Evolutionary conservation across 2,329 filamentous ascomycete species (phyloP).

Genomic region (Fusarium praegraminearum): DNA sequence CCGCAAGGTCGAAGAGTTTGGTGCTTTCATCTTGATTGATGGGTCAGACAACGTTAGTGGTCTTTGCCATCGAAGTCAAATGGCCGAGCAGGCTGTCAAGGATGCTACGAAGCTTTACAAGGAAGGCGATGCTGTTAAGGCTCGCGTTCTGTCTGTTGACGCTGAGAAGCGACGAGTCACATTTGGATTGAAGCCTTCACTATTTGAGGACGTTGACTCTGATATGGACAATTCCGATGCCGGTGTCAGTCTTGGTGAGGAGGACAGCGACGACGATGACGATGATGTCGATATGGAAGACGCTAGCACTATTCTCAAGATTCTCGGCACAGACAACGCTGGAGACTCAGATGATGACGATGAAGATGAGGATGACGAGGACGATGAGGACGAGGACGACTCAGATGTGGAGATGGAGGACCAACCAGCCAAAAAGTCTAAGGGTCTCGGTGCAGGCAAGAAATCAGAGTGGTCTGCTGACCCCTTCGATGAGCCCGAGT

Average conservation of each 20-base stretch:
- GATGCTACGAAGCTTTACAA: conserved; percentile 92
- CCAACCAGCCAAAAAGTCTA: conserved; percentile 51
- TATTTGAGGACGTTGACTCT: conserved; percentile 76
- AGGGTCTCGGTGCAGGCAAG: conserved; percentile 65
- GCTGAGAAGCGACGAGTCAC: conserved; percentile 80
- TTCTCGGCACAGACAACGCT: conserved; percentile 61
- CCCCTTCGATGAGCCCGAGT: conserved; percentile 70
- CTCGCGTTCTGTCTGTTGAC: conserved; percentile 85
- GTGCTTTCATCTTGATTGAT: conserved; percentile 92
- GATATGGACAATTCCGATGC: conserved; percentile 64
- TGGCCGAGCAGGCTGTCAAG: conserved; percentile 84
- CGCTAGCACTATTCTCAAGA: conserved; percentile 56
- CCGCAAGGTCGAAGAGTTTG: conserved; percentile 93
- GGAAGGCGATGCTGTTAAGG: conserved; percentile 93
- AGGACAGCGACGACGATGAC: conserved; percentile 60
- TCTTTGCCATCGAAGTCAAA: conserved; percentile 90
- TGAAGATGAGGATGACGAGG: conserved; percentile 49
- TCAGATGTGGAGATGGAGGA: conserved; percentile 57
- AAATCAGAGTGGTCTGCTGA: conserved; percentile 92
- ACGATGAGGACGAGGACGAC: conserved; percentile 55
- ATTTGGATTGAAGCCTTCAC: conserved; percentile 92
- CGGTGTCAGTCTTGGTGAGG: conserved; percentile 61
- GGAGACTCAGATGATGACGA: conserved; percentile 57
- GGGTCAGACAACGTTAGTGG: conserved; percentile 90
- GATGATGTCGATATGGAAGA: conserved; percentile 65